Evolutionary conservation across 495 filamentous ascomycete species (phyloP).

Genomic region (Tuber aestivum): DNA sequence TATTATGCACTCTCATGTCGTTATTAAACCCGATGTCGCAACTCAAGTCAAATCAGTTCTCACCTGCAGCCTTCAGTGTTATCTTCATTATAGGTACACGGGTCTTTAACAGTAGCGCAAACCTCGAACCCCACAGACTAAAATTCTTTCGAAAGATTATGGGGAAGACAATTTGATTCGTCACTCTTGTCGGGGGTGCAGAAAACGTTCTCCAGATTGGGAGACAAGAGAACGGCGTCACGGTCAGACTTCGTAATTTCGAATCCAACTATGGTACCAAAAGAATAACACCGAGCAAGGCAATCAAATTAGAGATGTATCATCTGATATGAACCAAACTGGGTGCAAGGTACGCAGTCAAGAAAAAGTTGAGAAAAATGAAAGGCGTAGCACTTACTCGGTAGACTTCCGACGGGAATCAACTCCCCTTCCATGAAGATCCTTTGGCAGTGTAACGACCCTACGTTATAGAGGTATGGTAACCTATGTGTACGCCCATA

Average conservation of each 20-base stretch:
- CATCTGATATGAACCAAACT: neutral
- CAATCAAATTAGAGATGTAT: constrained; percentile 32
- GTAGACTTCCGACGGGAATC: constrained; percentile 39
- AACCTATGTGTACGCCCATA: too few relatives aligned
- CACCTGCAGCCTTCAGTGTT: constrained; percentile 53
- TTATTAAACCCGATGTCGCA: constrained; percentile 85
- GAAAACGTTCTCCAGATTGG: neutral
- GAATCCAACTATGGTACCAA: constrained; percentile 40
- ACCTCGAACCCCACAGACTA: constrained; percentile 62
- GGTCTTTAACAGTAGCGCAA: constrained; percentile 61
- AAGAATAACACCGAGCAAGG: constrained; percentile 17
- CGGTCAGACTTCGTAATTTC: constrained; percentile 41
- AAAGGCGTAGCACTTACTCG: constrained; percentile 34
- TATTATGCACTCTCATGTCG: constrained; percentile 70
- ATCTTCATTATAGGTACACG: constrained; percentile 78
- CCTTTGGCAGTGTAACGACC: too few relatives aligned
- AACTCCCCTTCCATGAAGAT: constrained; percentile 31
- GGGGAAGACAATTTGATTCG: constrained; percentile 47
- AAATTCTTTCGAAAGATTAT: constrained; percentile 62
- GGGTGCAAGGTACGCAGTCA: constrained; percentile 4
- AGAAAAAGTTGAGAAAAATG: constrained; percentile 3
- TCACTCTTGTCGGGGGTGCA: neutral
- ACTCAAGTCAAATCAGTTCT: constrained; percentile 25
- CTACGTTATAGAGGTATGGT: too few relatives aligned
- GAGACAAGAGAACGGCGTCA: constrained; percentile 41